Percentiles rank a stretch among this genome's conserved stretches.
Conservation (phyloP, 208 protist species). For the Leishmania major region DNA sequence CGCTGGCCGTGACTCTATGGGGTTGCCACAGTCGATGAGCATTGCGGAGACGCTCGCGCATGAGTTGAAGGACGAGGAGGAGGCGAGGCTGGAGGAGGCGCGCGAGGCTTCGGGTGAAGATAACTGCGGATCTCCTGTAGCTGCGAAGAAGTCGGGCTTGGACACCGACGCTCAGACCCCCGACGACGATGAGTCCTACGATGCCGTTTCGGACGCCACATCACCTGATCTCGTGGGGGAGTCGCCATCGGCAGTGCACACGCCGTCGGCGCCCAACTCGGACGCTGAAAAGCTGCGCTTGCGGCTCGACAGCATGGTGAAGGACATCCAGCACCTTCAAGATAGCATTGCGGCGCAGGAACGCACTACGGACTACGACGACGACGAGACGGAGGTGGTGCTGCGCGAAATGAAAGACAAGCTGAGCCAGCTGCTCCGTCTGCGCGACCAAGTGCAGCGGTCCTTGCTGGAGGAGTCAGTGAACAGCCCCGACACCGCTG, state of each 20-base stretch:
- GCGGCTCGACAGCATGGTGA: slow-evolving; percentile 76
- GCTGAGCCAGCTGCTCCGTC: slow-evolving; percentile 71
- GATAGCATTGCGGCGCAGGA: slow-evolving; percentile 64
- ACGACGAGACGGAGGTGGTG: slow-evolving; percentile 66
- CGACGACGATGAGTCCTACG: not conserved
- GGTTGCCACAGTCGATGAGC: slow-evolving; percentile 70
- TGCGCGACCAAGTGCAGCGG: slow-evolving; percentile 77
- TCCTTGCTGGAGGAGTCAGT: slow-evolving; percentile 44
- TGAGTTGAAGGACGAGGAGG: slow-evolving; percentile 48
- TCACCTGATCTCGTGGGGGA: slow-evolving; percentile 1
- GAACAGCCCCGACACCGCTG: slow-evolving; percentile 4
- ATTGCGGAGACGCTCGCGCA: slow-evolving; percentile 76
- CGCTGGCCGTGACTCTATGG: slow-evolving; percentile 59
- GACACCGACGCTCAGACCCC: slow-evolving; percentile 15
- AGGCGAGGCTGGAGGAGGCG: slow-evolving; percentile 33
- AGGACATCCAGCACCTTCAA: slow-evolving; percentile 81
- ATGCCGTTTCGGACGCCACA: slow-evolving; percentile 1
- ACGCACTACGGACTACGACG: slow-evolving; percentile 52
- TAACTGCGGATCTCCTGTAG: slow-evolving; percentile 2
- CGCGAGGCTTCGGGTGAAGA: slow-evolving; percentile 15
- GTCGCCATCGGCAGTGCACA: not conserved
- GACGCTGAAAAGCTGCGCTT: slow-evolving; percentile 60
- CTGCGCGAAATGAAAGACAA: slow-evolving; percentile 81
- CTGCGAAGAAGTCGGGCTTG: not conserved
- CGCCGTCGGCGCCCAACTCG: slow-evolving; percentile 10